These are phyloP conservation scores for Penicillium egyptiacum DNA, from an alignment of 495 filamentous ascomycete species.

Conservation along the genomic window DNA sequence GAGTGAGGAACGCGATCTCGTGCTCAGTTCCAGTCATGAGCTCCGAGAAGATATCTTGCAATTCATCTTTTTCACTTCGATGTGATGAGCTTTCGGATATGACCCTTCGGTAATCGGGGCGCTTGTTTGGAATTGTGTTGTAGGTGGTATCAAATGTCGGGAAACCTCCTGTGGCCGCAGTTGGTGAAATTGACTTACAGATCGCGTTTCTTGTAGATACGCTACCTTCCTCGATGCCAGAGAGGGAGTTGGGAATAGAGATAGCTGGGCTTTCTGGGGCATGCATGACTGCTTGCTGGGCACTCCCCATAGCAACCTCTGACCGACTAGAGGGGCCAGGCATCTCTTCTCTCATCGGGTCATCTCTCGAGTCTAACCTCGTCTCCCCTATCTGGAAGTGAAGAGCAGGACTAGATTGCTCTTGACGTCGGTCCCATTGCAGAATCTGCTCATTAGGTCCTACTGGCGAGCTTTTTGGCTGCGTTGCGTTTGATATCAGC, in stretches of 20 bases:
- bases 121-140: neutral
- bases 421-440: conserved; percentile 3
- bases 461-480: neutral
- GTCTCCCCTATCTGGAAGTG: conserved; percentile 11
- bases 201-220: conserved; percentile 13
- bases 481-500: neutral
- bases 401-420: neutral
- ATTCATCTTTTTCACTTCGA: conserved; percentile 37
- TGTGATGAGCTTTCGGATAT: conserved; percentile 25
- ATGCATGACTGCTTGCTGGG: neutral
- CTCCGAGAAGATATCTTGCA: conserved; percentile 45
- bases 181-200: conserved; percentile 21
- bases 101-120: conserved; percentile 13
- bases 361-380: conserved; percentile 1
- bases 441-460: conserved; percentile 1
- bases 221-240: conserved; percentile 6
- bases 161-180: neutral
- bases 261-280: conserved; percentile 2
- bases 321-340: conserved; percentile 3
- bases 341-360: neutral
- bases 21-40: conserved; percentile 44
- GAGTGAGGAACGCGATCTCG: conserved; percentile 41
- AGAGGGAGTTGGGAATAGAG: neutral
- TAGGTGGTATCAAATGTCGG: conserved; percentile 7
- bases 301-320: neutral